Evolutionary conservation across 1,139 yeast species (phyloP).

Genomic region (Sugiyamaella castrensis): DNA sequence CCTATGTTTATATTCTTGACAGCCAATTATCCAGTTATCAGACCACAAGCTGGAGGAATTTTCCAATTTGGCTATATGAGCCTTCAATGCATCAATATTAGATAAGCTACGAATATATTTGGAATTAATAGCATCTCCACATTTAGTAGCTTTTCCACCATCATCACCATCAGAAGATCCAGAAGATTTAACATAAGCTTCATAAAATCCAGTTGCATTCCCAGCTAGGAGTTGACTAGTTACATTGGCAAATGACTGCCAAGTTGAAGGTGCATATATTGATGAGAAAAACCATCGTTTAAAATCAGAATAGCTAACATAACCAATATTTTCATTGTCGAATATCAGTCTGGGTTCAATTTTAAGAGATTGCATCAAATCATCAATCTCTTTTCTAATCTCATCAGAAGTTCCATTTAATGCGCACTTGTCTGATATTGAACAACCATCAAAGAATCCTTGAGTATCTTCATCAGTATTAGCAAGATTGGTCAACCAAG

Average conservation of each 20-base stretch:
- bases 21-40: slow-evolving; percentile 14
- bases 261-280: slow-evolving; percentile 13
- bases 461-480: slow-evolving; percentile 15
- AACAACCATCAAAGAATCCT: slow-evolving; percentile 14
- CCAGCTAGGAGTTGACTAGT: slow-evolving; percentile 13
- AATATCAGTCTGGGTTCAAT: slow-evolving; percentile 13
- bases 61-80: background rate
- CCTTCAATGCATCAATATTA: slow-evolving; percentile 10
- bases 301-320: slow-evolving; percentile 13
- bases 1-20: slow-evolving; percentile 9
- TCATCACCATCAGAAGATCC: slow-evolving; percentile 2
- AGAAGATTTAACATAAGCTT: background rate
- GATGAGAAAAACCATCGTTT: slow-evolving; percentile 8
- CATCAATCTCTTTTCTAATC: slow-evolving; percentile 9
- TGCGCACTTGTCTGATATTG: slow-evolving; percentile 18
- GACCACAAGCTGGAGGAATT: slow-evolving; percentile 6
- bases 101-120: slow-evolving; percentile 3
- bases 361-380: slow-evolving; percentile 9
- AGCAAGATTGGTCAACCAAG: slow-evolving; percentile 15
- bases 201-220: slow-evolving; percentile 10
- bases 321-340: slow-evolving; percentile 12
- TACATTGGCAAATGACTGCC: slow-evolving; percentile 14
- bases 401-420: slow-evolving; percentile 16
- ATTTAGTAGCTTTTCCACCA: slow-evolving; percentile 18
- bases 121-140: slow-evolving; percentile 17